These are phyloP conservation scores for Mariannaea elegans DNA, from an alignment of 2,329 filamentous ascomycete species.

Conservation along the genomic window DNA sequence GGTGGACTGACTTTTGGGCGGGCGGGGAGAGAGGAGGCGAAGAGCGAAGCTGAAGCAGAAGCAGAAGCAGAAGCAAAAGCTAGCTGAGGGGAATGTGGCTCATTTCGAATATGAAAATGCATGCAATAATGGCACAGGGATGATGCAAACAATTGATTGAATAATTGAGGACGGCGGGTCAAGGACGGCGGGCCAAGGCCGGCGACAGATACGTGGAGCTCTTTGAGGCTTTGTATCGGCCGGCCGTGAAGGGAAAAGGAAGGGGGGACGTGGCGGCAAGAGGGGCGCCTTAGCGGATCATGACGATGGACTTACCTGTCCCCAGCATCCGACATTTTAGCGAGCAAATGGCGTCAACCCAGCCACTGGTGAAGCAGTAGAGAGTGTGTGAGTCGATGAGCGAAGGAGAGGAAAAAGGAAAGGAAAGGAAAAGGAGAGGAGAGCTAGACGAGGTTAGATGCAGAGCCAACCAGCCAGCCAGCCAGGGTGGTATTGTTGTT, in stretches of 20 bases:
- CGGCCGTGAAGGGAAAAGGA: not conserved
- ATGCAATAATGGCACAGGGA: conserved; percentile 22
- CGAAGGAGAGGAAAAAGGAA: not conserved
- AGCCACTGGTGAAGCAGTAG: not conserved
- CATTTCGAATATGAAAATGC: conserved; percentile 22
- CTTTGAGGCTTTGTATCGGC: not conserved
- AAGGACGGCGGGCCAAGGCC: not conserved
- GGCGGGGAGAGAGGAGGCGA: conserved; percentile 12
- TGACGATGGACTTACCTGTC: conserved; percentile 33
- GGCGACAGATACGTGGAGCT: conserved; percentile 3
- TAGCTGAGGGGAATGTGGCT: conserved; percentile 30
- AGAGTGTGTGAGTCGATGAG: not conserved
- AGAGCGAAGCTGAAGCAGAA: conserved; percentile 13
- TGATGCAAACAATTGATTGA: conserved; percentile 14
- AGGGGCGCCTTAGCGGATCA: not conserved
- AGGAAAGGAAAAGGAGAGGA: not conserved
- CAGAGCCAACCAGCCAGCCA: conserved; percentile 3
- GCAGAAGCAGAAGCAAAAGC: conserved; percentile 21
- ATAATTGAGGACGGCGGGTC: no score
- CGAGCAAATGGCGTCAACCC: not conserved
- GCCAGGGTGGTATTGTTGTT: not conserved
- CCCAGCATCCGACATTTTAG: conserved; percentile 39
- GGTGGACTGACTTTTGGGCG: conserved; percentile 37
- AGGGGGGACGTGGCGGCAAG: not conserved
- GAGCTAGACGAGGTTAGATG: not conserved